Evolutionary conservation across 2,329 filamentous ascomycete genomes (phyloP), one percentile per base, ranked within the genome.

Genomic region (Stachybotrys echinatus): DNA sequence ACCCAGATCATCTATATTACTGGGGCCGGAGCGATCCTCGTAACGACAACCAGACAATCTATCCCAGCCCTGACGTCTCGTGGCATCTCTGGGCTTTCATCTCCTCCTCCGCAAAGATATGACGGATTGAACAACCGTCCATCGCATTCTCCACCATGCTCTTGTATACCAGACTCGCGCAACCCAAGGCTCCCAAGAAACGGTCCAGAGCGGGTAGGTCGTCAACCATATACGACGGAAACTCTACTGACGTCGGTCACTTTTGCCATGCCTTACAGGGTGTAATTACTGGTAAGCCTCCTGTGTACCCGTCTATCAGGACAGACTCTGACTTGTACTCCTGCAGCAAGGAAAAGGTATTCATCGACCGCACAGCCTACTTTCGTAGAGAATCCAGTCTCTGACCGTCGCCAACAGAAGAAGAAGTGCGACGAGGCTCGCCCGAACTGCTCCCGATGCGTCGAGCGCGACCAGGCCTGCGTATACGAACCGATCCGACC

Each of bases 121-220:
- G 27, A 34, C 27, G 27, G 27, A 8, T 34, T 34, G 27, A 34
- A 34, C 27, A 8, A 34, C 27, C 14, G 10, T 62, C 58, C 52
- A 45, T 22, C 43, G 56, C 53, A 49, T 48, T 45, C 44, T 45
- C 31, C 47, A 59, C 47, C 42, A 83, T 83, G 80, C 65, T 84
- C 57, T 64, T 84, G 42, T 84, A 81, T 60, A 80, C 79, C n/a
- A 74, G 72, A 63, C 65, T 76, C 46, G 80, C 80, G 51, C 64
- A 73, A 44, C 77, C 80, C n/a, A 83, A 81, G 65, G 68, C 73
- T 42, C 80, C 80, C 27, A 84, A 83, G 66, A 75, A 70, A 59
- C 73, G 80, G 49, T 83, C 80, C n/a, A 72, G 80, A 68, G 74
- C 77, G 62, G 79, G 79, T 82, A 66, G 68, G 75, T 34, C n/a